phyloP scores from a whole-genome alignment of 768 basidiomycete genomes.

The Crepidotus variabilis region DNA sequence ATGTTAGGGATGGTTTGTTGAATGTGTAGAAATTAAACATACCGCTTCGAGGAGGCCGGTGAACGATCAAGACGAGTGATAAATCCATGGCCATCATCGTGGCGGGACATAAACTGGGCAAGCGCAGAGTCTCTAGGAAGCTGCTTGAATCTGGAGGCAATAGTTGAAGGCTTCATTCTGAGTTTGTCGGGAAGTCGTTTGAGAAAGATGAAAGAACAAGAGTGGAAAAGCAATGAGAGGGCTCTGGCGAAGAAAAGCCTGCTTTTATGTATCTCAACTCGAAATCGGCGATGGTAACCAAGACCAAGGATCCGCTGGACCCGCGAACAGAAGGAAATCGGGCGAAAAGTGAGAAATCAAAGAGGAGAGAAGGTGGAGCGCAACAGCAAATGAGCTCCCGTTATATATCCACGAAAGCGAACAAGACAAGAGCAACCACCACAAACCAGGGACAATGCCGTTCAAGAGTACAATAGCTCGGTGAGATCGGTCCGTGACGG shows the following conservation, averaged over 20 bases:
- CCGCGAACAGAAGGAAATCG: neutral
- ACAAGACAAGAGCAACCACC: neutral
- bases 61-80: conserved; percentile 28
- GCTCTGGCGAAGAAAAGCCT: neutral
- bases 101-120: conserved; percentile 19
- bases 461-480: no score
- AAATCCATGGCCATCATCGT: conserved; percentile 24
- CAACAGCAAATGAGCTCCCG: neutral
- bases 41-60: conserved; percentile 20
- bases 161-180: conserved; percentile 2
- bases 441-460: no score
- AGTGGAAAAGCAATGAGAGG: neutral
- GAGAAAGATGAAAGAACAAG: neutral
- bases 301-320: neutral
- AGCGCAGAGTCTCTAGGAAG: conserved; percentile 13
- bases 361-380: neutral
- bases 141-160: conserved; percentile 16
- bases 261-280: neutral
- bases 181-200: neutral
- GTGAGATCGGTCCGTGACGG: no score
- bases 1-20: neutral
- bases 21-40: neutral
- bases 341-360: neutral
- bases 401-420: neutral
- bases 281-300: no score